Evolutionary conservation across 352 stramenopile species (phyloP).

Genomic region (Plasmopara viticola): DNA sequence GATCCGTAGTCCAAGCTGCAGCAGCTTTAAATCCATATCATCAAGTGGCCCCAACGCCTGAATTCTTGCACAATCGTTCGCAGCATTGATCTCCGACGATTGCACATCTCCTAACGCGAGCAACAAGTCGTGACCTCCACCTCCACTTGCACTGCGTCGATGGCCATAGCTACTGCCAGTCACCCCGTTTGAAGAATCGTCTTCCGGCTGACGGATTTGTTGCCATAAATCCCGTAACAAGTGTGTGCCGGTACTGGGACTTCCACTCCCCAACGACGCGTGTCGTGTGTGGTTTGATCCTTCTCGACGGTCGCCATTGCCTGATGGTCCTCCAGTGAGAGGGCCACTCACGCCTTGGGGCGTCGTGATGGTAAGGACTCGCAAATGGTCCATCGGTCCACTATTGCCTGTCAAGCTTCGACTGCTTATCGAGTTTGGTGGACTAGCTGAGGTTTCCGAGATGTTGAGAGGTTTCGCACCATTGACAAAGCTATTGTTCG

Average conservation of each 20-base stretch:
- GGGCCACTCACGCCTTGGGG: conserved; percentile 15
- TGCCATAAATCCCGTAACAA: conserved; percentile 78
- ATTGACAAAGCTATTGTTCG: conserved; percentile 8
- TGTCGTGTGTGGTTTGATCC: conserved; percentile 24
- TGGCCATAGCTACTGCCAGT: conserved; percentile 19
- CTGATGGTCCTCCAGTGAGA: conserved; percentile 11
- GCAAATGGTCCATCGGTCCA: conserved; percentile 16
- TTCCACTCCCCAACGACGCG: conserved; percentile 26
- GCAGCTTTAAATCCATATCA: conserved; percentile 55
- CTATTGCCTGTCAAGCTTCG: conserved; percentile 17
- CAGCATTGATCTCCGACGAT: conserved; percentile 38
- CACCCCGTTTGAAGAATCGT: conserved; percentile 25
- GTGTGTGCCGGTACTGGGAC: conserved; percentile 40
- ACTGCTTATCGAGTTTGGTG: conserved; percentile 22
- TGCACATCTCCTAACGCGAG: conserved; percentile 22
- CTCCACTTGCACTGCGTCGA: conserved; percentile 18
- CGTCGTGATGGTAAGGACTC: conserved; percentile 26
- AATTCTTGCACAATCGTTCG: not conserved
- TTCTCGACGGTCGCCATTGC: conserved; percentile 16
- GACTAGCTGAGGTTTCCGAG: conserved; percentile 17
- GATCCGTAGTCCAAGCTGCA: conserved; percentile 47
- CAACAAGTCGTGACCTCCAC: conserved; percentile 25
- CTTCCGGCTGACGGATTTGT: conserved; percentile 61
- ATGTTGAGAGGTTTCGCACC: conserved; percentile 5
- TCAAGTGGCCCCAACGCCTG: conserved; percentile 27